Percentiles rank a stretch among this genome's conserved stretches.
phyloP scores from a whole-genome alignment of 352 stramenopile species.

The Thraustochytrium sp. region DNA sequence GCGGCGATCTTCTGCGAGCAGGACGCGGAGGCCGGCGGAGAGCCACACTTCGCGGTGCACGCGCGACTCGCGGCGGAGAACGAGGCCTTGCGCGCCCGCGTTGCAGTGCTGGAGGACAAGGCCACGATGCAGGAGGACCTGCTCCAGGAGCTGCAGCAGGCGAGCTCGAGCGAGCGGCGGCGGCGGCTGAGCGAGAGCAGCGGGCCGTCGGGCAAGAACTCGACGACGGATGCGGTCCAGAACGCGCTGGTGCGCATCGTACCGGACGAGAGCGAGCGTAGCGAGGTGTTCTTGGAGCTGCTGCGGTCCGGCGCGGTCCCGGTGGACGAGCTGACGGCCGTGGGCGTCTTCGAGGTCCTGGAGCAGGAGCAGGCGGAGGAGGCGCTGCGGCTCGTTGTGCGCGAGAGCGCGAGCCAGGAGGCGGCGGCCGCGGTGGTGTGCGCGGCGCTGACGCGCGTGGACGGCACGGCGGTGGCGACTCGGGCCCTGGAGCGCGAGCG shows the following conservation, averaged over 20 bases:
- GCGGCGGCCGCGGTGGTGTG: neutral
- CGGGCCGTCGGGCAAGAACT: neutral
- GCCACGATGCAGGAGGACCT: neutral
- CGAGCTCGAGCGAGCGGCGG: too few relatives aligned
- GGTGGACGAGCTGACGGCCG: neutral
- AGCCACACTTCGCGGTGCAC: neutral
- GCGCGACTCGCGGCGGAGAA: neutral
- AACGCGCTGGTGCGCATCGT: neutral
- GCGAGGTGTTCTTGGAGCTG: neutral
- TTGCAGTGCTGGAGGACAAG: neutral
- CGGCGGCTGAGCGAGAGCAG: neutral
- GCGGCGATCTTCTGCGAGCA: neutral
- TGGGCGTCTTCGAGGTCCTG: neutral
- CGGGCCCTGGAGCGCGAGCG: neutral
- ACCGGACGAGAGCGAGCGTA: neutral
- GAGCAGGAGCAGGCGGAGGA: neutral
- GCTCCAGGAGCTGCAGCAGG: neutral
- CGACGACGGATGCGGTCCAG: neutral
- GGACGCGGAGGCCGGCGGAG: neutral
- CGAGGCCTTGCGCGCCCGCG: neutral
- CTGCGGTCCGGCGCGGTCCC: neutral
- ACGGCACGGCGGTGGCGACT: neutral
- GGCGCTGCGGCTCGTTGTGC: neutral
- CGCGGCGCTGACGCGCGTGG: neutral
- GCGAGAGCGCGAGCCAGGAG: neutral